A percentile compares a stretch with the other conserved stretches of the same genome.
Evolutionary conservation across 495 filamentous ascomycete genomes (phyloP).

Genomic region (Emericellopsis terricola): DNA sequence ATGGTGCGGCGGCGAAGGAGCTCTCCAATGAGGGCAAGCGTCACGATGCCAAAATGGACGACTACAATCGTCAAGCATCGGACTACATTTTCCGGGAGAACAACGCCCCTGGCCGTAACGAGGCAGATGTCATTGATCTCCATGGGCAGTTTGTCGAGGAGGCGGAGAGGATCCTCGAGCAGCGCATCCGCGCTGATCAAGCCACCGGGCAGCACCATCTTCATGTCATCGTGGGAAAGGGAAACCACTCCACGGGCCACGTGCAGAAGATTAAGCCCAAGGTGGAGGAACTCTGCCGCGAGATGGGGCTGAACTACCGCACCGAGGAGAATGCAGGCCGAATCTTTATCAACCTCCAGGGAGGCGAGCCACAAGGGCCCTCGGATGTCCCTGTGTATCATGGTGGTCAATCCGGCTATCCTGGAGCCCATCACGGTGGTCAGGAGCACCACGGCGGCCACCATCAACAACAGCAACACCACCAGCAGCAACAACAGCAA

Average conservation of each 20-base stretch:
- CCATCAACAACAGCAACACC: constrained; percentile 6
- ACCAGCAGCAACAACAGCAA: constrained; percentile 18
- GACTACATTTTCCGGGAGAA: constrained; percentile 92
- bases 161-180: constrained; percentile 74
- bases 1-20: constrained; percentile 61
- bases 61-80: constrained; percentile 74
- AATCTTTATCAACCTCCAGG: constrained; percentile 40
- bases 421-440: constrained; percentile 12
- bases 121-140: constrained; percentile 74
- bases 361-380: constrained; percentile 7
- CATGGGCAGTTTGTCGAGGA: constrained; percentile 90
- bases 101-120: constrained; percentile 53
- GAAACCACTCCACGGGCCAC: constrained; percentile 63
- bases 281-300: constrained; percentile 68
- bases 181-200: constrained; percentile 59
- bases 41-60: constrained; percentile 60
- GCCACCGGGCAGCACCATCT: constrained; percentile 56
- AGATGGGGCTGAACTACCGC: constrained; percentile 61
- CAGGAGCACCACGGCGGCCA: constrained; percentile 15
- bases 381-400: constrained; percentile 24
- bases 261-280: constrained; percentile 84
- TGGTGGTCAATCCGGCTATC: constrained; percentile 6
- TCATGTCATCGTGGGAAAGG: constrained; percentile 70
- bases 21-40: constrained; percentile 70
- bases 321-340: constrained; percentile 79